A percentile compares a stretch with the other conserved stretches of the same genome.
Conservation (phyloP, 306 rosid genomes). For the Trichosanthes cucumerina region DNA sequence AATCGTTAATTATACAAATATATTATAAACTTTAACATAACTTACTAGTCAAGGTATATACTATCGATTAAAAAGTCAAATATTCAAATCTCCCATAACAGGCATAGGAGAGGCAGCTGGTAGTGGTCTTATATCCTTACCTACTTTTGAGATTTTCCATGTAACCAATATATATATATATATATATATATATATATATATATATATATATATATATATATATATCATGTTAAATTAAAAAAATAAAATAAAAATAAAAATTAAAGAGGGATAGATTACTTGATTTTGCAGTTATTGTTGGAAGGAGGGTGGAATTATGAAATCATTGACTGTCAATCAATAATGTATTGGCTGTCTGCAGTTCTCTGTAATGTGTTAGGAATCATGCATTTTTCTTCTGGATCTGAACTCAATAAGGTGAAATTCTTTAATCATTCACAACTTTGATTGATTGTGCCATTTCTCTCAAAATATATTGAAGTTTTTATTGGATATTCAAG, state of each 20-base stretch:
- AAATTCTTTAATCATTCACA: neutral
- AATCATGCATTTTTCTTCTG: neutral
- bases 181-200: no score
- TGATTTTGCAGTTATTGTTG: neutral
- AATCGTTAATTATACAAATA: no score
- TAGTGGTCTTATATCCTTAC: neutral
- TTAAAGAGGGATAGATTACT: neutral
- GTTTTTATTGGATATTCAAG: constrained; percentile 1
- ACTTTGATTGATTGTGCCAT: neutral
- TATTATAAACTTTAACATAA: no score
- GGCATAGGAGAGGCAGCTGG: neutral
- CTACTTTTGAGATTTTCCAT: neutral
- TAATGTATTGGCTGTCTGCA: neutral
- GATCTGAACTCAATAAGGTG: neutral
- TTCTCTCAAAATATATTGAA: neutral
- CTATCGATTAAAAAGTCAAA: no score
- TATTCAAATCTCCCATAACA: no score
- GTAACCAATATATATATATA: neutral
- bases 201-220: no score
- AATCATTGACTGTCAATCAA: neutral
- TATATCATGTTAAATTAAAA: no score
- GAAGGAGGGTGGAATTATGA: neutral
- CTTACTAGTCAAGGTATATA: no score
- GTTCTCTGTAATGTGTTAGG: neutral
- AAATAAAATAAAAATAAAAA: no score